Evolutionary conservation across 2,329 filamentous ascomycete genomes (phyloP), one percentile per base, ranked within the genome.

Genomic region (Aspergillus viridinutans): DNA sequence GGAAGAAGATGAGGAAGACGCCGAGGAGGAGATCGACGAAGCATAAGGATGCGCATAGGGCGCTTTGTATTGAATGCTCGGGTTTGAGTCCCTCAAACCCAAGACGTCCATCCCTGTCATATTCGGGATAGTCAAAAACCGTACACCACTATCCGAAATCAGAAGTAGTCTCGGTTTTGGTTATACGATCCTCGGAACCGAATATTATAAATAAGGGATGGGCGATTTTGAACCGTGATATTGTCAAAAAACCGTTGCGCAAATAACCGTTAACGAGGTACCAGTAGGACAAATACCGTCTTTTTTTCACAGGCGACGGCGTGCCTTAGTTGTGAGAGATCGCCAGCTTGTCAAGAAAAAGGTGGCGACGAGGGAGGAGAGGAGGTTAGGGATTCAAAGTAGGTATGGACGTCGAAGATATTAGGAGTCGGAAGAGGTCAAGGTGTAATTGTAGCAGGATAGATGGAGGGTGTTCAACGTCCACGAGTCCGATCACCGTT

Each of bases 1-100:
- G 35, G 90, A 94, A 55, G 86, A 84, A 57, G 87, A 84, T 21
- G 89, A 92, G 55, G 88, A 88, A 29, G 90, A 91, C 57, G 88
- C 85, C 65, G 89, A 90, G 56, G 88, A 88, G 69, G 87, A 85
- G 80, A 91, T 78, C 45, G 88, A 87, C 58, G 85, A 83, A 71
- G 83, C 84, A 75, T 90, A 92, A 63, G 86, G 83, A 69, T 80
- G 76, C 68, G 70, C 68, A 64, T 70, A 67, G 54, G 69, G 66
- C 61, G 67, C 73, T 74, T 69, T 68, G 55, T 70, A 66, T 63
- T 69, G 67, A 61, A 65, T 61, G 58, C 69, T 63, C 61, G 71
- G 70, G 71, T 75, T 74, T 67, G 70, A 70, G 63, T 67, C 55
- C 54, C 67, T 74, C 68, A 74, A 69, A 71, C 73, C 72, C 69